Conservation (phyloP, 2,329 filamentous ascomycete genomes). For the Calcarisporium arbuscula region DNA sequence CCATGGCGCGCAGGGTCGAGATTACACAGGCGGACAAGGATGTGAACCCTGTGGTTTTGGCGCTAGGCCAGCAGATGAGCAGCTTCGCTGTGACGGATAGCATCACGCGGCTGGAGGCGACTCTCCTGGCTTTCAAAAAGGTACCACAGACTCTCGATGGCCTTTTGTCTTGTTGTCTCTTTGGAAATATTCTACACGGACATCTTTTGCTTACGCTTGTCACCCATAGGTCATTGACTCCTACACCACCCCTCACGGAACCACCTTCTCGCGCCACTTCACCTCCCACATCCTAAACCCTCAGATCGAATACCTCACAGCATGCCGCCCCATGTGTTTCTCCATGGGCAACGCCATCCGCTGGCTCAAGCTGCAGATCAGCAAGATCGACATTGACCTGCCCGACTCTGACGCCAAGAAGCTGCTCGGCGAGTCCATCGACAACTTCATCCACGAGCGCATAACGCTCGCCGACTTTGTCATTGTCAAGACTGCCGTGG, state of each 20-base stretch:
- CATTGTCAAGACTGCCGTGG: constrained; percentile 69
- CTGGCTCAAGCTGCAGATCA: constrained; percentile 87
- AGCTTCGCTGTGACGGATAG: constrained; percentile 85
- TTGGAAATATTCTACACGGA: neutral
- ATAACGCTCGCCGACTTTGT: constrained; percentile 81
- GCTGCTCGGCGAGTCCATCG: constrained; percentile 71
- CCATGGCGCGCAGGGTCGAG: constrained; percentile 54
- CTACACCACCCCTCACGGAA: constrained; percentile 83
- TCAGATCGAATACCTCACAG: constrained; percentile 90
- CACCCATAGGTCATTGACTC: constrained; percentile 69
- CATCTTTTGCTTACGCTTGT: constrained; percentile 2
- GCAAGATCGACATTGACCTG: constrained; percentile 79
- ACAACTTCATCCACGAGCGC: constrained; percentile 84
- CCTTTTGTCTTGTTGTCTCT: neutral
- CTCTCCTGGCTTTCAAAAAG: constrained; percentile 82
- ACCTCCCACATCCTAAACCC: constrained; percentile 86
- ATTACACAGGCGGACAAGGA: constrained; percentile 59
- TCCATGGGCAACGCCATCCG: constrained; percentile 96
- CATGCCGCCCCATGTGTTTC: constrained; percentile 91
- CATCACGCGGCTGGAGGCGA: constrained; percentile 80
- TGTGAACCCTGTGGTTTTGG: constrained; percentile 81
- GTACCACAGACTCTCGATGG: constrained; percentile 33
- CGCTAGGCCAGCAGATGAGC: constrained; percentile 84
- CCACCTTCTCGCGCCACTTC: constrained; percentile 82
- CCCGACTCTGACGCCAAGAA: constrained; percentile 78